Evolutionary conservation across 163 green algal species (phyloP).

Genomic region (Coccomyxa subellipsoidea): DNA sequence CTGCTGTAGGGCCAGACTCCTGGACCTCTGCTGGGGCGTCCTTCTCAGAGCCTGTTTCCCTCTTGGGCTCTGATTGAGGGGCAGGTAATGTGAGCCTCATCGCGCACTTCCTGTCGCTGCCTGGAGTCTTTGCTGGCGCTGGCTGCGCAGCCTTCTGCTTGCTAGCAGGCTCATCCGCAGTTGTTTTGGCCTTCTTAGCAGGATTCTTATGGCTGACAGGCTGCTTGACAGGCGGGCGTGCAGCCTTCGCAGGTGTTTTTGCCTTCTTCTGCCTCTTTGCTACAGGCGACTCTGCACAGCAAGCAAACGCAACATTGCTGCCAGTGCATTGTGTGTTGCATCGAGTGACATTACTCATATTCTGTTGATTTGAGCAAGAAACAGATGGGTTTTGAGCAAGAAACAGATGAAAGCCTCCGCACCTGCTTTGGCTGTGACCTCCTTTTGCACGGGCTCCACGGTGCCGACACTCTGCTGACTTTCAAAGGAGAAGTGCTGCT

Average conservation of each 20-base stretch:
- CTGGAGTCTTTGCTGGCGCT: not conserved
- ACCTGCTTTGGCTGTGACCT: no score
- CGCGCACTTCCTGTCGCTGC: not conserved
- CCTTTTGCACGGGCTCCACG: not conserved
- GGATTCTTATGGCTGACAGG: not conserved
- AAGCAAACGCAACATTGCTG: no score
- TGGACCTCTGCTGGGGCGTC: not conserved
- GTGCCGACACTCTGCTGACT: not conserved
- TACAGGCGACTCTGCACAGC: not conserved
- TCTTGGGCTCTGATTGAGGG: not conserved
- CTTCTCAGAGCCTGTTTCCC: not conserved
- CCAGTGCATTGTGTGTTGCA: no score
- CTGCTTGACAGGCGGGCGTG: no score
- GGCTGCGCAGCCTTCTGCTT: not conserved
- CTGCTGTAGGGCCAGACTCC: not conserved
- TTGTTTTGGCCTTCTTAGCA: not conserved
- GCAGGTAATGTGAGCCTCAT: not conserved
- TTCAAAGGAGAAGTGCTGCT: not conserved
- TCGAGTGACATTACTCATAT: no score
- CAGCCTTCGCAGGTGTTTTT: not conserved
- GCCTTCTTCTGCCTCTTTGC: not conserved
- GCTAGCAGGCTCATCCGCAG: not conserved
- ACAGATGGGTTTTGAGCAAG: no score
- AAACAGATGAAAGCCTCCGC: no score
- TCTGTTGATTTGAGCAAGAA: no score